Evolutionary conservation across 2,329 filamentous ascomycete genomes (phyloP), one percentile per base, ranked within the genome.

Genomic region (Pseudogymnoascus destructans): DNA sequence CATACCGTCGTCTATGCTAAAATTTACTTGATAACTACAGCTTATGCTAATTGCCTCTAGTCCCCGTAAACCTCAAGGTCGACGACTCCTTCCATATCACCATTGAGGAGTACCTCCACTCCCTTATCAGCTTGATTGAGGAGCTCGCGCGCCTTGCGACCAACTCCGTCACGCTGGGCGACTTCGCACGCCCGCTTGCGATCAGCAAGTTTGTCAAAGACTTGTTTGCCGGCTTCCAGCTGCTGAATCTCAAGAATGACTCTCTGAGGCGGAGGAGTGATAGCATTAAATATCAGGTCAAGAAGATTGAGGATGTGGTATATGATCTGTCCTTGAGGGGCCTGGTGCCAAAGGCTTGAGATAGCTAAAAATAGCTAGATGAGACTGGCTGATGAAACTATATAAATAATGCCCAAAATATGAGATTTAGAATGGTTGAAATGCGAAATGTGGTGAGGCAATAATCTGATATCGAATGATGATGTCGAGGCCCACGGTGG

Each of bases 201-300:
- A 96, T 97, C 71, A 89, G 87, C 70, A 80, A 82, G 63, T 97
- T 97, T 70, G 84, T 96, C 75, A 96, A 96, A 75, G 91, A 97
- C 69, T 74, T 98, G 35, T 92, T 95, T 66, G 89, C 91, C 2
- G 93, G 92, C 13, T 98, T 98, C 74, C 93, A 97, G 78, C 82
- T 97, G 64, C 80, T 98, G 64, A 98, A 98, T 70, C 77, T 98
- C 65, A 97, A 97, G 79, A 98, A 98, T 67, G 93, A 98, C 70
- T 84, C 84, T 19, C 73, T 98, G 67, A 81, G 93, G 60, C 89
- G 90, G 74, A 80, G 89, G 62, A 89, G 89, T 59, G 93, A 98
- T 73, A 87, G 86, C 4, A 87, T 98, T 72, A 98, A 98, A 77
- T 98, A 98, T 70, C 86, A 87, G 66, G 89, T 98, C 67, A 98